phyloP scores from a whole-genome alignment of 805 yeast genomes.

The Pichia deserticola region DNA sequence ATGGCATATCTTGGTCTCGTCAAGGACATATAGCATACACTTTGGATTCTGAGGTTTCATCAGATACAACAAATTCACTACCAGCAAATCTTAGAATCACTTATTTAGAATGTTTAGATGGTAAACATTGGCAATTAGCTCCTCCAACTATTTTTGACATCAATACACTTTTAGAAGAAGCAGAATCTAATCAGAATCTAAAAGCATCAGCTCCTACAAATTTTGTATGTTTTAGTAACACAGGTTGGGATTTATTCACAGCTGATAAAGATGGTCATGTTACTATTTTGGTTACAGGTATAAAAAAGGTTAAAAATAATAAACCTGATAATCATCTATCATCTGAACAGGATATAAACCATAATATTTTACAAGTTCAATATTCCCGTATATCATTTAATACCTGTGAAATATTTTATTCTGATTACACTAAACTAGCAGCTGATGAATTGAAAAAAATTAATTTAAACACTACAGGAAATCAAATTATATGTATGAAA shows the following conservation, averaged over 20 bases:
- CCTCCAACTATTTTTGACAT: constrained; percentile 32
- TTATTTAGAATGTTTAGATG: constrained; percentile 66
- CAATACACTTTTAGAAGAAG: neutral
- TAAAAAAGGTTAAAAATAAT: constrained; percentile 24
- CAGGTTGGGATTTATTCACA: constrained; percentile 76
- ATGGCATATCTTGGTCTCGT: constrained; percentile 62
- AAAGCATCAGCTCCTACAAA: constrained; percentile 17
- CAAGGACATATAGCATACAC: constrained; percentile 76
- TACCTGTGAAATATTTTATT: constrained; percentile 40
- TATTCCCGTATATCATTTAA: constrained; percentile 31
- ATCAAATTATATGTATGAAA: constrained; percentile 42
- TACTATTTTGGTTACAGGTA: constrained; percentile 48
- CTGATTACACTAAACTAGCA: constrained; percentile 29
- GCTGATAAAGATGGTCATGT: constrained; percentile 66
- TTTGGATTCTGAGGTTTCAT: constrained; percentile 23
- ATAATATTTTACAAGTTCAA: constrained; percentile 28
- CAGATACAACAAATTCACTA: neutral
- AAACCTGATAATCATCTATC: constrained; percentile 13
- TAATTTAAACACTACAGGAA: constrained; percentile 17
- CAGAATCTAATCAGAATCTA: neutral
- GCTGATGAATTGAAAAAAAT: constrained; percentile 13
- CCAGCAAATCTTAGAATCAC: constrained; percentile 44
- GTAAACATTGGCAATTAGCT: constrained; percentile 72
- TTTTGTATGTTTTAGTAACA: constrained; percentile 63
- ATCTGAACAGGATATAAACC: constrained; percentile 32